These are phyloP conservation scores for Geotrichum aggregatum DNA, from an alignment of 1,139 yeast species.

Conservation along the genomic window DNA sequence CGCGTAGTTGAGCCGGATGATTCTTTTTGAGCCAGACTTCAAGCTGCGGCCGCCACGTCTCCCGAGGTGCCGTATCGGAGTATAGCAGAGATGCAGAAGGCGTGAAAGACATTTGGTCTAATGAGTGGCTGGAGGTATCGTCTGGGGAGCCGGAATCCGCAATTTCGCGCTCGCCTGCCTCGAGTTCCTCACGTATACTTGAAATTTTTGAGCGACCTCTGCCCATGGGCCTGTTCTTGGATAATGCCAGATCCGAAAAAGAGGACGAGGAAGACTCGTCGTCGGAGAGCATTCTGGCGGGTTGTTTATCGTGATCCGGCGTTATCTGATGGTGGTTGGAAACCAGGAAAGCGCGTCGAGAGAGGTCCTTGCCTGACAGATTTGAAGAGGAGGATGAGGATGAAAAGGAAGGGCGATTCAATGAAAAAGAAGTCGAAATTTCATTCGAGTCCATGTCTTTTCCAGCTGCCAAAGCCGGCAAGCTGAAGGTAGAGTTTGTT, in stretches of 20 bases:
- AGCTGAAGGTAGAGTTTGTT: background rate
- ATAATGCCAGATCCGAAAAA: background rate
- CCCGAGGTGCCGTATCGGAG: slow-evolving; percentile 42
- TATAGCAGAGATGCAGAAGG: slow-evolving; percentile 31
- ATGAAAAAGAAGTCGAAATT: background rate
- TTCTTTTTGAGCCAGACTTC: slow-evolving; percentile 37
- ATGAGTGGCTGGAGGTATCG: background rate
- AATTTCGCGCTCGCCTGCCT: background rate
- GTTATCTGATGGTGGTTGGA: slow-evolving; percentile 10
- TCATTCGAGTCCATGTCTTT: background rate
- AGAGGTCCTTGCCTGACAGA: background rate
- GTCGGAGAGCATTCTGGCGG: slow-evolving; percentile 5
- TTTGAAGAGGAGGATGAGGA: background rate
- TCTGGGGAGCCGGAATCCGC: background rate
- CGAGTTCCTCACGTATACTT: slow-evolving; percentile 1
- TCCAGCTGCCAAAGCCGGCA: slow-evolving; percentile 4
- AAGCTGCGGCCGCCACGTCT: slow-evolving; percentile 40
- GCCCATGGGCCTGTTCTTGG: background rate
- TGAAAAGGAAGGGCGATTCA: background rate
- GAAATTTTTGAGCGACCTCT: background rate
- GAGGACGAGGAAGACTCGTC: slow-evolving; percentile 2
- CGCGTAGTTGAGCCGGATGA: slow-evolving; percentile 21
- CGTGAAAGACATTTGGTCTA: background rate
- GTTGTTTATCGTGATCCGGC: background rate
- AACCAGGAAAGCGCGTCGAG: slow-evolving; percentile 4